Evolutionary conservation across 768 basidiomycete genomes (phyloP).

Genomic region (Coprinopsis strossmayeri): DNA sequence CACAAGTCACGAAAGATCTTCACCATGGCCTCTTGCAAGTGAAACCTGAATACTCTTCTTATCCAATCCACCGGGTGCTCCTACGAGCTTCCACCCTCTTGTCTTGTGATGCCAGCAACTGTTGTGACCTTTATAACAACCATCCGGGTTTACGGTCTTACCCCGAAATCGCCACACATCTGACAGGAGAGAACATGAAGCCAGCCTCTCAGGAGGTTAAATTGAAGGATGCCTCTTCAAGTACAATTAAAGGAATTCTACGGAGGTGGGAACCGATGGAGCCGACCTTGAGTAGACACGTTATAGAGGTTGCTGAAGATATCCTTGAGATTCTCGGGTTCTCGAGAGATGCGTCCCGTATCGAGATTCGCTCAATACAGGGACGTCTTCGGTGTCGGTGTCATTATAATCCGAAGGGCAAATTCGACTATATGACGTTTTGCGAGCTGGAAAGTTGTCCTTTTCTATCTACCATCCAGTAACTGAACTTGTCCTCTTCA

Average conservation of each 20-base stretch:
- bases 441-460: background rate
- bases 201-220: too few relatives aligned
- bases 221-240: too few relatives aligned
- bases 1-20: too few relatives aligned
- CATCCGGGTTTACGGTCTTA: background rate
- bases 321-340: background rate
- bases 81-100: background rate
- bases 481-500: background rate
- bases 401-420: background rate
- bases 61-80: background rate
- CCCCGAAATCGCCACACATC: background rate
- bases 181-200: too few relatives aligned
- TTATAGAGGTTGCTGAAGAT: background rate
- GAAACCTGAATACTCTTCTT: background rate
- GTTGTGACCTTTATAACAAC: background rate
- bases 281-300: background rate
- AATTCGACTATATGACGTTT: background rate
- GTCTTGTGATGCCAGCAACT: background rate
- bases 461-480: background rate
- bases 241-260: too few relatives aligned
- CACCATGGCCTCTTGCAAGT: too few relatives aligned
- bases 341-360: background rate
- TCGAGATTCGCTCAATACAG: background rate
- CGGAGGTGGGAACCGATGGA: too few relatives aligned
- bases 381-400: background rate